Evolutionary conservation across 2,329 filamentous ascomycete species (phyloP).

Genomic region (Ceratocystis cubensis): DNA sequence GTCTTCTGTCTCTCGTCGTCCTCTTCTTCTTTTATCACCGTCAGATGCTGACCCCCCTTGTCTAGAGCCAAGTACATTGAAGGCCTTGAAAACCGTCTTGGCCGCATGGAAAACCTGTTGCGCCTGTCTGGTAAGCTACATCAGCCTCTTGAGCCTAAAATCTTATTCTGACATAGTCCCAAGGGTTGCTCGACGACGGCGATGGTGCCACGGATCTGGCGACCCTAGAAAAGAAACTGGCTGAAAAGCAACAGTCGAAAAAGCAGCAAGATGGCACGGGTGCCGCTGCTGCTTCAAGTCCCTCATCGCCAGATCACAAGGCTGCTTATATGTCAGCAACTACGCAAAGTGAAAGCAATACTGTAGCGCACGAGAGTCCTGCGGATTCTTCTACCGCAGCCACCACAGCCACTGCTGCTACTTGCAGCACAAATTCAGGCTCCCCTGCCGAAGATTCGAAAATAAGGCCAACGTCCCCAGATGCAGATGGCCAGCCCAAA

Average conservation of each 20-base stretch:
- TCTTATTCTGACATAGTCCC: background rate
- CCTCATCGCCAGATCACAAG: conserved; percentile 39
- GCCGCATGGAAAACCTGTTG: conserved; percentile 88
- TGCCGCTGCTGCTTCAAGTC: conserved; percentile 38
- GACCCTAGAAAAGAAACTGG: conserved; percentile 66
- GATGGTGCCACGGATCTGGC: conserved; percentile 76
- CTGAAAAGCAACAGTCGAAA: conserved; percentile 43
- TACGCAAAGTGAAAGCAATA: conserved; percentile 31
- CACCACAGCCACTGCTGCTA: background rate
- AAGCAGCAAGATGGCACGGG: conserved; percentile 27
- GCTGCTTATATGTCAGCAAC: conserved; percentile 28
- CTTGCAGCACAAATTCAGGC: background rate
- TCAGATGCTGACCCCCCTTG: background rate
- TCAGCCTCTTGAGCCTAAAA: background rate
- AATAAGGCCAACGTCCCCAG: conserved; percentile 23
- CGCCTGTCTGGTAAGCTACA: conserved; percentile 55
- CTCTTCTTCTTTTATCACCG: conserved; percentile 8
- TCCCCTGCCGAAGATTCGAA: conserved; percentile 22
- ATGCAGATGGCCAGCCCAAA: conserved; percentile 35
- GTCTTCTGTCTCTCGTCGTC: background rate
- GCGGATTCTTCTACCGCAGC: conserved; percentile 35
- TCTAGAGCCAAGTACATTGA: conserved; percentile 91
- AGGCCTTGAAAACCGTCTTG: conserved; percentile 82
- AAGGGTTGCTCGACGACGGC: conserved; percentile 69
- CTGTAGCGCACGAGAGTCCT: conserved; percentile 41